Percentiles rank a stretch among this genome's conserved stretches.
These are phyloP conservation scores for Bipolaris bicolor DNA, from an alignment of 2,329 filamentous ascomycete genomes.

Conservation along the genomic window DNA sequence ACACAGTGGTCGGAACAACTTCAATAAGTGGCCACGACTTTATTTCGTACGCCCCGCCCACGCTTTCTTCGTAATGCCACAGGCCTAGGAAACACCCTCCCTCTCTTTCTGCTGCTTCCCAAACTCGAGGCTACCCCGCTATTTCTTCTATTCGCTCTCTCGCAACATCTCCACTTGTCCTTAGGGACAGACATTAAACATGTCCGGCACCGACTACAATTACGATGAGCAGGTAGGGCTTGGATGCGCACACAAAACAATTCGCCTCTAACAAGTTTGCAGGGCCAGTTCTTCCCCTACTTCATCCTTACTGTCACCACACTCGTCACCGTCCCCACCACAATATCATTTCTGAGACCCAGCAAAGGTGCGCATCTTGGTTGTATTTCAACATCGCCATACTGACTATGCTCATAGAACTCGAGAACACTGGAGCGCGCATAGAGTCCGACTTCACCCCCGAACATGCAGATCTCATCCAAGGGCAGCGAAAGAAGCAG, in stretches of 20 bases:
- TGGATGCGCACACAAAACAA: conserved; percentile 1
- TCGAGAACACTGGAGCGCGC: conserved; percentile 79
- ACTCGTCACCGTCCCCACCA: conserved; percentile 87
- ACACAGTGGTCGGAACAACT: conserved; percentile 40
- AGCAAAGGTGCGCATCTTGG: conserved; percentile 63
- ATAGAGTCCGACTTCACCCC: conserved; percentile 83
- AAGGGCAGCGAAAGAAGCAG: conserved; percentile 81
- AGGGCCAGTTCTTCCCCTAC: conserved; percentile 98
- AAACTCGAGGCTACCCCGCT: conserved; percentile 16
- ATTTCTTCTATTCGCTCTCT: conserved; percentile 28
- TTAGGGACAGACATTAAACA: conserved; percentile 34
- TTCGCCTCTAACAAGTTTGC: conserved; percentile 20
- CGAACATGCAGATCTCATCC: conserved; percentile 82
- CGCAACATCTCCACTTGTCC: conserved; percentile 19
- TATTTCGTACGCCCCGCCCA: conserved; percentile 33
- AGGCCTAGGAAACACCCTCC: conserved; percentile 20
- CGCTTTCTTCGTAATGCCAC: conserved; percentile 29
- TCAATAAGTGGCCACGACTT: conserved; percentile 33
- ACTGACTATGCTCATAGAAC: conserved; percentile 55
- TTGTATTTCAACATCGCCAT: conserved; percentile 1
- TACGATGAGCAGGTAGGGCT: conserved; percentile 85
- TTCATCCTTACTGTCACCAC: conserved; percentile 91
- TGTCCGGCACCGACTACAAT: conserved; percentile 79
- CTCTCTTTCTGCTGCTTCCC: conserved; percentile 23
- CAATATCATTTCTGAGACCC: conserved; percentile 83